Evolutionary conservation across 305 asterid genomes (phyloP), one percentile per base, ranked within the genome.

Genomic region (Withania somnifera): DNA sequence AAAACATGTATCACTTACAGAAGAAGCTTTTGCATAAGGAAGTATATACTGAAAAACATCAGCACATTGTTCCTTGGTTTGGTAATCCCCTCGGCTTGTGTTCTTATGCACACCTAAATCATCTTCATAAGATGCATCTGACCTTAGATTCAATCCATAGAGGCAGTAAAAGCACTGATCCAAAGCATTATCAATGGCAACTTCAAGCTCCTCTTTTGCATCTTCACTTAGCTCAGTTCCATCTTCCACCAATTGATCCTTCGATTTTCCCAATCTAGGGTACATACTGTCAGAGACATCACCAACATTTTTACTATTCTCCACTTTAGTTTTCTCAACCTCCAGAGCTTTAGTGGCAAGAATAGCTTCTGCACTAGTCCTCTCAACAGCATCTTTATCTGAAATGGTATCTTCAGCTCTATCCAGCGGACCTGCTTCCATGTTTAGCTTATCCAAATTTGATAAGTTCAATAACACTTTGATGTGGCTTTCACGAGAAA

Each of bases 41-140:
- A 97, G 97, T 84, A 97, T 88, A 86, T 97, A 93, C 84, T 89
- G 98, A 83, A 97, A 94, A 86, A 97, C 99, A 84, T 94, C 98
- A 84, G 98, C 98, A 87, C 99, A 97, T 83, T 97, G 99, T 87
- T 97, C 98, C 91, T 97, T 97, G 26, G 98, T 97, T 90, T 97
- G 98, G 87, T 97, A 97, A 85, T 97, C 98, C 83, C 98, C 98
- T 58, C 93, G 97, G 89, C 98, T 92, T 52, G 98, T 97, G 85
- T 94, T 92, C 89, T 92, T 94, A 90, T 97, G 99, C 81, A 86
- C 86, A 85, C 91, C 94, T 83, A 94, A 81, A 85, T 97, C 99
- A 85, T 94, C 98, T 83, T 97, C 97, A 80, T 89, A 92, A 84
- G 97, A 94, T 85, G 99, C 91, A 86, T 97, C 98, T 78, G 94